Conservation (phyloP, 345 rosid genomes). For the Moricandia moricandioides region DNA sequence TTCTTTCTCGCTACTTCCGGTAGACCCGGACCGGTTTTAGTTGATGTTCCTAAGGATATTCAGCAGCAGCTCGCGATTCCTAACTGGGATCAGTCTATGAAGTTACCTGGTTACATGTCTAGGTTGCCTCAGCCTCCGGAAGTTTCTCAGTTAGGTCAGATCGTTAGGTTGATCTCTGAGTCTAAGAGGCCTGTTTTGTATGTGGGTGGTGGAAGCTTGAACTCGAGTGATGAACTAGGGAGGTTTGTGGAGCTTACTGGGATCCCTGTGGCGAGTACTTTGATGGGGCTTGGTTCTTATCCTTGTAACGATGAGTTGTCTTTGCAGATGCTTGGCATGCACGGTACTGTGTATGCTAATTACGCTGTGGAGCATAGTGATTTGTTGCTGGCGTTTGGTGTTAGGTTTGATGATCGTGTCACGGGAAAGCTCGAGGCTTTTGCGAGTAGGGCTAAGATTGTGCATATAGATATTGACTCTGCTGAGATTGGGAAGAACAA, state of each 20-base stretch:
- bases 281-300: constrained; percentile 91
- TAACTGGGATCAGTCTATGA: constrained; percentile 57
- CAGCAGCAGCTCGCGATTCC: constrained; percentile 91
- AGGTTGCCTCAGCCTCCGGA: constrained; percentile 72
- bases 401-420: constrained; percentile 95
- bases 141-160: constrained; percentile 61
- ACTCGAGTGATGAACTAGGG: constrained; percentile 76
- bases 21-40: constrained; percentile 88
- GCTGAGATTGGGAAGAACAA: constrained; percentile 99
- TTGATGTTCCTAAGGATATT: constrained; percentile 92
- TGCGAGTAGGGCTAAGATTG: constrained; percentile 91
- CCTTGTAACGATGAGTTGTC: constrained; percentile 67
- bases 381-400: constrained; percentile 89
- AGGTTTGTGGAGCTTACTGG: constrained; percentile 85
- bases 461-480: constrained; percentile 88
- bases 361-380: constrained; percentile 89
- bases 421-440: constrained; percentile 96
- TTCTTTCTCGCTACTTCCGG: constrained; percentile 84
- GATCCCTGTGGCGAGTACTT: constrained; percentile 92
- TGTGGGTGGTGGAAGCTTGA: constrained; percentile 98
- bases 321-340: constrained; percentile 95
- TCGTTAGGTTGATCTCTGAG: constrained; percentile 72
- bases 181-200: constrained; percentile 89
- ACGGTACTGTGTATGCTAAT: constrained; percentile 89
- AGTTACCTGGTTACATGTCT: constrained; percentile 69